Conservation (phyloP, 2,329 filamentous ascomycete genomes). For the Mycosphaerella arachidis region DNA sequence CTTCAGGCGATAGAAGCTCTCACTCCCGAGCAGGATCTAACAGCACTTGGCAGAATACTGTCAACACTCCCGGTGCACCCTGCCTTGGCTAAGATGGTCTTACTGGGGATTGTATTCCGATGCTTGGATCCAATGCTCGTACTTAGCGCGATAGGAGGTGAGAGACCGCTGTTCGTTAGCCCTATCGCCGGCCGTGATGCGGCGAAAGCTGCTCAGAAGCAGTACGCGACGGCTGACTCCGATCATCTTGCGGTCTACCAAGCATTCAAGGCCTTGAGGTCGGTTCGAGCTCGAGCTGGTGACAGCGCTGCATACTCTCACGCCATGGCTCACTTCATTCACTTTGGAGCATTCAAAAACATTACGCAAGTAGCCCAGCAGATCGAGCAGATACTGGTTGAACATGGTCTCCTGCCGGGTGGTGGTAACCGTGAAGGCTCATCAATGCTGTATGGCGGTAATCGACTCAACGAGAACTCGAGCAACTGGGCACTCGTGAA, state of each 20-base stretch:
- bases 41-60: conserved; percentile 45
- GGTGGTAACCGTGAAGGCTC: not conserved
- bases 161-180: conserved; percentile 34
- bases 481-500: conserved; percentile 42
- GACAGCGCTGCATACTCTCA: conserved; percentile 28
- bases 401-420: conserved; percentile 33
- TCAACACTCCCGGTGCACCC: conserved; percentile 41
- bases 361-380: conserved; percentile 36
- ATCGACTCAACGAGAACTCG: conserved; percentile 43
- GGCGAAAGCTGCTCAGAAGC: conserved; percentile 24
- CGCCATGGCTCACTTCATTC: conserved; percentile 33
- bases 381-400: conserved; percentile 37
- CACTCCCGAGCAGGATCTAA: conserved; percentile 41
- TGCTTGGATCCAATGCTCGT: conserved; percentile 50
- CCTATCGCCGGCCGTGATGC: conserved; percentile 26
- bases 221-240: conserved; percentile 38
- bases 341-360: conserved; percentile 34
- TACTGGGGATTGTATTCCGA: conserved; percentile 49
- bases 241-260: conserved; percentile 46
- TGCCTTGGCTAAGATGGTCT: conserved; percentile 46
- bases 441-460: conserved; percentile 18
- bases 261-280: conserved; percentile 40
- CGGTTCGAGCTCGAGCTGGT: conserved; percentile 31
- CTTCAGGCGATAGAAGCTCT: conserved; percentile 42
- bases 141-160: conserved; percentile 35